Evolutionary conservation across 306 rosid species (phyloP).

Genomic region (Rubus parviflorus): DNA sequence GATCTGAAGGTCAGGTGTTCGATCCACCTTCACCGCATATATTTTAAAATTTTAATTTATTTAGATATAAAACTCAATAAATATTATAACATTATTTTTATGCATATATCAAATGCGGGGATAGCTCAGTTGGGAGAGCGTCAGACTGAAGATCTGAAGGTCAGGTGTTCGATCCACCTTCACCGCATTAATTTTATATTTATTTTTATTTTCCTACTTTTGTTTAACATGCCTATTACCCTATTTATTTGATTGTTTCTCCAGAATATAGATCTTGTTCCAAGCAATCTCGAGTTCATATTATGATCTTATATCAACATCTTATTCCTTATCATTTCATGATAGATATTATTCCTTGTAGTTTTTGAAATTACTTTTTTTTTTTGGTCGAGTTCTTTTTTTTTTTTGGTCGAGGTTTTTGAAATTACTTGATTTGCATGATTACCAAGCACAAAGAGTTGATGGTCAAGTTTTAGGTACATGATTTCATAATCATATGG

Average conservation of each 20-base stretch:
- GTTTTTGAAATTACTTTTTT: too few relatives aligned
- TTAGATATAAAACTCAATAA: too few relatives aligned
- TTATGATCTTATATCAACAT: too few relatives aligned
- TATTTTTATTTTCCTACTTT: too few relatives aligned
- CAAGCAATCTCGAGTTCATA: too few relatives aligned
- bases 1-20: conserved; percentile 12
- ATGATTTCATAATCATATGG: background rate
- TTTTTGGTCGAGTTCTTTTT: too few relatives aligned
- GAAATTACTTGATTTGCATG: background rate
- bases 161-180: conserved; percentile 23
- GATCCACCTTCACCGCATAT: conserved; percentile 21
- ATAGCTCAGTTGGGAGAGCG: conserved; percentile 25
- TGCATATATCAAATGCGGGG: background rate
- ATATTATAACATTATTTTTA: too few relatives aligned
- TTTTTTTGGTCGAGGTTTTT: too few relatives aligned
- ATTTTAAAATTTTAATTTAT: background rate
- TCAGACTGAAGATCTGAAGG: conserved; percentile 24
- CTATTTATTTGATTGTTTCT: too few relatives aligned
- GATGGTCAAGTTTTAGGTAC: background rate
- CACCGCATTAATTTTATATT: background rate
- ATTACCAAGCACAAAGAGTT: background rate
- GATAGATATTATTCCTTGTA: background rate
- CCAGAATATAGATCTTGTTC: too few relatives aligned
- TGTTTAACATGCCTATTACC: too few relatives aligned
- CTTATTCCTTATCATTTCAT: background rate